Evolutionary conservation across 148 eudicot genomes (phyloP), one percentile per base, ranked within the genome.

Genomic region (Fagopyrum tataricum): DNA sequence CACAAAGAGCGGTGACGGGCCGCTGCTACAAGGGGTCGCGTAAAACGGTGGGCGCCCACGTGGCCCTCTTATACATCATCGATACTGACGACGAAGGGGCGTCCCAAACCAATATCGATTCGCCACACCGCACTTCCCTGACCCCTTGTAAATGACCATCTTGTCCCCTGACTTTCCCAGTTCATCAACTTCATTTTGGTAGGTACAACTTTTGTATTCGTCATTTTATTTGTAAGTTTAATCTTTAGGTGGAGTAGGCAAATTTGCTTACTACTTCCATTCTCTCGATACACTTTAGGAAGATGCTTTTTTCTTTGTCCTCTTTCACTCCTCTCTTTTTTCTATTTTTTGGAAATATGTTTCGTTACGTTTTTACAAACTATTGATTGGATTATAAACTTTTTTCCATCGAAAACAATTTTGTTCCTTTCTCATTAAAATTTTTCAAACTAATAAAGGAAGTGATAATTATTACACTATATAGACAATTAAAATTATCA

Each of bases 1-100:
- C 89, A 87, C 85, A 71, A 81, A 78, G 85, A 81, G 77, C 94
- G 89, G 91, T 85, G 89, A 84, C 91, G 91, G 80, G 89, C 79
- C 83, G 91, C 91, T 79, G 75, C 94, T 71, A 76, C 73, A 20
- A 67, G 44, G 18, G 31, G 70, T 31, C 70, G 42, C 44, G 70
- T 67, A 44, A 67, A 37, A 37, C 17, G 18, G 7, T 37, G 40
- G 41, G 7, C 37, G 14, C 15, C n/a, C 43, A 12, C 20, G 67
- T 74, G 8, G 49, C 7, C 37, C 1, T 31, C 1, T 31, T 2
- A 31, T 31, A 59, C 9, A 59, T 21, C 14, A 59, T 59, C 4
- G 26, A 20, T 23, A 23, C 66, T n/a, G 37, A 21, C 66, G 66
- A 39, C 15, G 39, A 10, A 59, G 66, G 17, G 66, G 11, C 66